phyloP scores from a whole-genome alignment of 1,139 yeast genomes.

The Groenewaldozyma sp. region DNA sequence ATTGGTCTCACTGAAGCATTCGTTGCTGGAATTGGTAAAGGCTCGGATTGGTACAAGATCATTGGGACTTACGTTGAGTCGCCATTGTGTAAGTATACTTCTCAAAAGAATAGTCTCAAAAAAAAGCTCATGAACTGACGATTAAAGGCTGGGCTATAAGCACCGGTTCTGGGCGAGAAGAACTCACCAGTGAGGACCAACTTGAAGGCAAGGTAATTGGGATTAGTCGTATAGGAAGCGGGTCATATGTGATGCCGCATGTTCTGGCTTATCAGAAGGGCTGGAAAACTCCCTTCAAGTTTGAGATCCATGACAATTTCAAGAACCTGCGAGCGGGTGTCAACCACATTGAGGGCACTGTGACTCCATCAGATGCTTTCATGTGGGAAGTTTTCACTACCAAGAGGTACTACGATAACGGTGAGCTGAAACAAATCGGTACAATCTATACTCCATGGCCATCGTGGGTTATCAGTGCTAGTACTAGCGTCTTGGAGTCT shows the following conservation, averaged over 20 bases:
- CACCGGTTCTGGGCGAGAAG: slow-evolving; percentile 56
- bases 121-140: neutral
- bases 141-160: slow-evolving; percentile 66
- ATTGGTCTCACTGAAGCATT: slow-evolving; percentile 90
- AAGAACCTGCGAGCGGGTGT: slow-evolving; percentile 73
- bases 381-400: slow-evolving; percentile 96
- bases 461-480: slow-evolving; percentile 73
- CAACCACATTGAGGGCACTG: slow-evolving; percentile 40
- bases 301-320: slow-evolving; percentile 58
- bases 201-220: slow-evolving; percentile 60
- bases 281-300: slow-evolving; percentile 34
- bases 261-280: slow-evolving; percentile 59
- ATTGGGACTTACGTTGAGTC: slow-evolving; percentile 78
- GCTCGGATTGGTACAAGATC: slow-evolving; percentile 53
- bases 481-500: slow-evolving; percentile 29
- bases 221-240: slow-evolving; percentile 81
- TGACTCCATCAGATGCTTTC: slow-evolving; percentile 63
- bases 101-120: neutral
- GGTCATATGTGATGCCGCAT: slow-evolving; percentile 84
- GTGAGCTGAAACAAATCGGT: slow-evolving; percentile 75
- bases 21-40: slow-evolving; percentile 71
- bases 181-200: slow-evolving; percentile 41
- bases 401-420: slow-evolving; percentile 69
- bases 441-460: slow-evolving; percentile 96
- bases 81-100: slow-evolving; percentile 45